Evolutionary conservation across 1,284 basidiomycete genomes (phyloP).

Genomic region (Leccinum subrobustum): DNA sequence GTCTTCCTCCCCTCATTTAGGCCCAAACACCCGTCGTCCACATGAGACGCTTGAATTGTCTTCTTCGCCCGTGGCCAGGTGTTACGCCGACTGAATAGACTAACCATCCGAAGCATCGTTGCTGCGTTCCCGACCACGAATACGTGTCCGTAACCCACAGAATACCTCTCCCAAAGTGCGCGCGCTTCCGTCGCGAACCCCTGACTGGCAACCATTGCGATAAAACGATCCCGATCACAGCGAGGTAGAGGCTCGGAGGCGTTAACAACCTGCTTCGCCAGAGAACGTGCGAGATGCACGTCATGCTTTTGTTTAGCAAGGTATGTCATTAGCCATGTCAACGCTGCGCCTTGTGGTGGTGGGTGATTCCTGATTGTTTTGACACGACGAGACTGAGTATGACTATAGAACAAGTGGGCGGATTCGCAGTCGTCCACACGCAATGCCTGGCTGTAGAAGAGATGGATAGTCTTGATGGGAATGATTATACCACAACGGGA

Average conservation of each 20-base stretch:
- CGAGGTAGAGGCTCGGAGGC: constrained; percentile 40
- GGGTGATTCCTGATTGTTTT: constrained; percentile 41
- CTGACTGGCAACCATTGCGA: constrained; percentile 43
- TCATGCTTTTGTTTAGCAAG: constrained; percentile 40
- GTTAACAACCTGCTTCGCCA: constrained; percentile 50
- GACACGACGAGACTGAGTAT: constrained; percentile 37
- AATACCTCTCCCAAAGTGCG: constrained; percentile 55
- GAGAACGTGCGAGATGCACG: constrained; percentile 38
- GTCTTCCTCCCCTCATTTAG: constrained; percentile 9
- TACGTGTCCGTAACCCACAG: constrained; percentile 40
- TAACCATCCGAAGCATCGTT: constrained; percentile 56
- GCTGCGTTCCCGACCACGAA: constrained; percentile 45
- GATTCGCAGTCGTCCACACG: constrained; percentile 27
- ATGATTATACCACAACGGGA: constrained; percentile 30
- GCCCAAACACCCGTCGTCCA: constrained; percentile 2
- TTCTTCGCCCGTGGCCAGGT: constrained; percentile 18
- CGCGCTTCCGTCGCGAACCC: constrained; percentile 50
- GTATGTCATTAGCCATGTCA: constrained; percentile 52
- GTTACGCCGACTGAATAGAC: constrained; percentile 45
- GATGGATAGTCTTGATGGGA: constrained; percentile 40
- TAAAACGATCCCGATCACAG: constrained; percentile 46
- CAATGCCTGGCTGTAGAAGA: constrained; percentile 45
- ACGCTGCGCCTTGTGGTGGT: constrained; percentile 42
- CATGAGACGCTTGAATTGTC: not conserved
- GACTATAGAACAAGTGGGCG: constrained; percentile 43